These are phyloP conservation scores for Neurospora sublineolata DNA, from an alignment of 495 filamentous ascomycete species.

Conservation along the genomic window DNA sequence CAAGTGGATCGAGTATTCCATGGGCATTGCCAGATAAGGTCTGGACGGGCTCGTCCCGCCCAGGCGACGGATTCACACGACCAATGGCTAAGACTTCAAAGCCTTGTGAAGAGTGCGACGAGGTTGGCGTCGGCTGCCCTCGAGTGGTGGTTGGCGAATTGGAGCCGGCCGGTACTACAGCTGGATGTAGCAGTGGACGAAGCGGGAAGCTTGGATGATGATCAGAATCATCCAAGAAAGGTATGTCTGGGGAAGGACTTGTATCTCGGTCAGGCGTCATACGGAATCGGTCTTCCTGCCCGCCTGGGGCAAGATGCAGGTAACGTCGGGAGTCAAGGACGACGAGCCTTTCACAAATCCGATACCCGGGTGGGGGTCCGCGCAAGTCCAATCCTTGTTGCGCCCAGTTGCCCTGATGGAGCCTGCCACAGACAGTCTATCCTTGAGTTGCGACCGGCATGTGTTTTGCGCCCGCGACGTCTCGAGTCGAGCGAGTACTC, in stretches of 20 bases:
- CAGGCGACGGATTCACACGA: neutral
- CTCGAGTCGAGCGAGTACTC: neutral
- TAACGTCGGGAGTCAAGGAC: conserved; percentile 2
- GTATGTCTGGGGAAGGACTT: neutral
- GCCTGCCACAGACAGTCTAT: neutral
- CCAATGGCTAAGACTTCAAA: neutral
- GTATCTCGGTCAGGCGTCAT: conserved; percentile 7
- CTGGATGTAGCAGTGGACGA: conserved; percentile 3
- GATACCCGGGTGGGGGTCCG: neutral
- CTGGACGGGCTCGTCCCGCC: neutral
- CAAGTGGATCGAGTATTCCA: conserved; percentile 3
- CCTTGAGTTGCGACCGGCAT: neutral
- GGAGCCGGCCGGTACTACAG: neutral
- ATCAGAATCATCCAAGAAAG: neutral
- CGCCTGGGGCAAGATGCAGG: conserved; percentile 2
- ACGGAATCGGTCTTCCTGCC: conserved; percentile 3
- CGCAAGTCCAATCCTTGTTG: neutral
- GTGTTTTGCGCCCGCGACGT: neutral
- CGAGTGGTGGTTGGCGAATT: neutral
- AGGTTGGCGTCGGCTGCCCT: neutral
- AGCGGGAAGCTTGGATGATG: conserved; percentile 8
- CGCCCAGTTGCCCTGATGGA: neutral
- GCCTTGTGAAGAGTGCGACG: neutral
- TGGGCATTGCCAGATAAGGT: conserved; percentile 4
- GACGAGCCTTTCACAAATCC: neutral